Percentiles rank a stretch among this genome's conserved stretches.
phyloP scores from a whole-genome alignment of 2,329 filamentous ascomycete species.

The Arthroderma sp. region DNA sequence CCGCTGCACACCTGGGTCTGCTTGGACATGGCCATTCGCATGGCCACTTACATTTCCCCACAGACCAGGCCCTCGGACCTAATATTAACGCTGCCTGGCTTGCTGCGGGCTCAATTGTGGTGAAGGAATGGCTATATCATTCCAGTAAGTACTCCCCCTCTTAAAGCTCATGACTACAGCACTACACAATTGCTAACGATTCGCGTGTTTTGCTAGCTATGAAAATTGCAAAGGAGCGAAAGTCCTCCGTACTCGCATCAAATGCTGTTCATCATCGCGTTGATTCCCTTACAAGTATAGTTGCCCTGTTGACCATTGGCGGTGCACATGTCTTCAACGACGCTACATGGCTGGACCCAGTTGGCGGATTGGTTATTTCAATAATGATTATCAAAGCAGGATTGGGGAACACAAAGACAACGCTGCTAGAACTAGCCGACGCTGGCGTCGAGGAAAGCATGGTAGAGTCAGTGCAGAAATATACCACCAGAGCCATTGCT shows the following conservation, averaged over 20 bases:
- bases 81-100: slow-evolving; percentile 94
- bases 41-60: slow-evolving; percentile 52
- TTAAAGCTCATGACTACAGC: slow-evolving; percentile 4
- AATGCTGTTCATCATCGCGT: slow-evolving; percentile 95
- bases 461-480: slow-evolving; percentile 56
- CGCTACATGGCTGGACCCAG: slow-evolving; percentile 85
- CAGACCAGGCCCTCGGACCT: slow-evolving; percentile 47
- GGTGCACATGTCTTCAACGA: slow-evolving; percentile 77
- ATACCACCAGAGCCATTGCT: slow-evolving; percentile 49
- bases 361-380: slow-evolving; percentile 85
- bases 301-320: slow-evolving; percentile 77
- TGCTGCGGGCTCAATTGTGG: slow-evolving; percentile 71
- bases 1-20: slow-evolving; percentile 28
- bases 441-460: slow-evolving; percentile 77
- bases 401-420: slow-evolving; percentile 67
- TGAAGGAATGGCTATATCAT: slow-evolving; percentile 96
- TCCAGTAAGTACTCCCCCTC: slow-evolving; percentile 66
- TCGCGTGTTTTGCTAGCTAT: slow-evolving; percentile 51
- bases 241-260: slow-evolving; percentile 88
- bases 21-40: slow-evolving; percentile 47
- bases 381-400: slow-evolving; percentile 87
- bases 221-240: slow-evolving; percentile 87
- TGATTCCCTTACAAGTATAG: slow-evolving; percentile 88
- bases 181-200: slow-evolving; percentile 10
- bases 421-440: slow-evolving; percentile 83